Base-by-base conservation (phyloP, 768 basidiomycete species). In the Boletus eberwhitei region DNA sequence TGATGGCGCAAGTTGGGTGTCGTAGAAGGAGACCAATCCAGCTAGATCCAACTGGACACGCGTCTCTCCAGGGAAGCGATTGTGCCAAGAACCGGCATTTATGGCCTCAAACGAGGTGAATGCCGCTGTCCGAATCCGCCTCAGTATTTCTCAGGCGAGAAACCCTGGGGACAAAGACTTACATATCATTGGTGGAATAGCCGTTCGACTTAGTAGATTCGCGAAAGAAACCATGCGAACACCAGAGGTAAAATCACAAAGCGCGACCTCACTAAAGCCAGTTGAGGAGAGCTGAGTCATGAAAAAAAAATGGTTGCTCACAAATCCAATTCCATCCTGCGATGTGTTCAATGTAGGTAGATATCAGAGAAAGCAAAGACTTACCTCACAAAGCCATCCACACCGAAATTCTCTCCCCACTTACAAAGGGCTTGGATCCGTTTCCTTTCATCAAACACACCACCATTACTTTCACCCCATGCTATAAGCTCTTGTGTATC, bases 331-430 rank as follows among this genome's bases (percentile, higher is more conserved):
- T 62, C 57, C 57, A 67, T 62, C 58, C 71, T 70, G 21, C 5
- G 22, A 29, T 5, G 24, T 19, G 11, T 41, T 56, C 31, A 61
- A 45, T 29, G 14, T 24, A 48, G 32, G 52, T 29, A 16, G 7
- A 41, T 7, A 12, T 2, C 5, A 6, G 3, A 26, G 0, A 36
- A 12, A 32, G 12, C 1, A 4, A 22, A 5, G 8, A 48, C 19
- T 47, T 55, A 71, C 78, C 80, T 74, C 46, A 80, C 68, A 57
- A 75, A 79, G 6, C 74, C 81, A 63, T 82, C 79, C 4, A 83
- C 38, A 7, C 62, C 68, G 37, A 71, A 70, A 34, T 63, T 53
- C 44, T 67, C 68, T 9, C 76, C 79, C 76, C 79, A 80, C 4
- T 70, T 52, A 61, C 80, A 82, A n/a, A 81, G 59, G 2, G 64